Evolutionary conservation across 331 rosid genomes (phyloP).

Genomic region (Cucumis variabilis): DNA sequence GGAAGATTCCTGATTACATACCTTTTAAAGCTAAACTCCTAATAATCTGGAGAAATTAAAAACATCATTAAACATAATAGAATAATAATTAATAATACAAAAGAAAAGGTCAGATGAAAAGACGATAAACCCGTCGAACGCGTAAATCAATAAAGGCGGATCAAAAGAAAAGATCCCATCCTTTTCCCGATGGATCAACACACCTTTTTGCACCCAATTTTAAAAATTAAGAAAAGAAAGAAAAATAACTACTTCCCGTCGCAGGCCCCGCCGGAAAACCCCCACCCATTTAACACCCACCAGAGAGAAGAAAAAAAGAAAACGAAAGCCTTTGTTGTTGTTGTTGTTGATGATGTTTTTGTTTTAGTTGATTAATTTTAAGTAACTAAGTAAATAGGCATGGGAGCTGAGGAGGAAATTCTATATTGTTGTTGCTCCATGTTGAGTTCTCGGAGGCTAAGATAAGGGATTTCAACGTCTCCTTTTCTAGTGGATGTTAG

Average conservation of each 20-base stretch:
- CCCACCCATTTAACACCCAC: neutral
- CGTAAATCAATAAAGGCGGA: slow-evolving; percentile 11
- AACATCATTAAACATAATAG: too few species aligned
- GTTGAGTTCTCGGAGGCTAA: slow-evolving; percentile 69
- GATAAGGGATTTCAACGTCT: slow-evolving; percentile 67
- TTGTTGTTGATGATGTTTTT: too few species aligned
- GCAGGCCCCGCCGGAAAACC: neutral
- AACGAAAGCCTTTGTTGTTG: too few species aligned
- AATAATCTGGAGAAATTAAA: neutral
- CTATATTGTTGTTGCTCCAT: slow-evolving; percentile 66
- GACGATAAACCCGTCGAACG: neutral
- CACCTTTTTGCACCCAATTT: neutral
- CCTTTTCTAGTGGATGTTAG: slow-evolving; percentile 49
- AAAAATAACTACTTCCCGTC: neutral
- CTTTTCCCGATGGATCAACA: slow-evolving; percentile 26
- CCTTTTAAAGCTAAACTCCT: neutral
- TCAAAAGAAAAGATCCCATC: slow-evolving; percentile 26
- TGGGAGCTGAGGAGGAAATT: slow-evolving; percentile 70
- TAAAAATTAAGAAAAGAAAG: neutral
- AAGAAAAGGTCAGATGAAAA: neutral
- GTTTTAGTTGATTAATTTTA: slow-evolving; percentile 13
- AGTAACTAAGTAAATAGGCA: slow-evolving; percentile 91
- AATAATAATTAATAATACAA: too few species aligned
- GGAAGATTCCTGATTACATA: neutral
- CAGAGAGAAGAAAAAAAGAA: neutral